Evolutionary conservation across 176 grass and related monocot genomes (phyloP), one percentile per base, ranked within the genome.

Genomic region (Thinopyrum elongatum): DNA sequence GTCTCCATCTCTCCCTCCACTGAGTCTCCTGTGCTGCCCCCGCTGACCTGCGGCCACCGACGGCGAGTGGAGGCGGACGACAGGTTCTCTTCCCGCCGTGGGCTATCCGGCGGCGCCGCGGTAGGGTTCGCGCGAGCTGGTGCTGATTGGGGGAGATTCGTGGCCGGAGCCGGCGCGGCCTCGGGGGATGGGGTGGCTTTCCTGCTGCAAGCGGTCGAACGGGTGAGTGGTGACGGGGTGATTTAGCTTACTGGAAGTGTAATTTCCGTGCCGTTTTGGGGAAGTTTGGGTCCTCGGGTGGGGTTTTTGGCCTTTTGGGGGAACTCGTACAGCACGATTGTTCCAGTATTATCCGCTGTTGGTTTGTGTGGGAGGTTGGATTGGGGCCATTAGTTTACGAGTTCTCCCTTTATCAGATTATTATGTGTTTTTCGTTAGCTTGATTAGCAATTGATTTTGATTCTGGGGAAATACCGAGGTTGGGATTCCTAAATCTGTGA

Each of bases 171-270:
- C 23, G 1, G 23, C 58, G 29, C 67, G 59, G 60, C 8, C 0
- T 25, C 5, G 11, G 17, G 47, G 7, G 68, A 88, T 91, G 89
- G 70, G 85, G 76, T 80, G 69, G 81, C 36, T 78, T 8, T 91
- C 69, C 76, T 91, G 89, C 89, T 91, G 81, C 81, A 87, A 62
- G 81, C 11, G 81, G 29, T 14, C 81, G 6, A 70, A 81, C 61
- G 69, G 89, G 89, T 91, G 81, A 91, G 89, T 91, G 35, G 2
- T 29, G 12, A 8, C 3, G 7, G 6, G 28, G 2, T 13, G 51
- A 47, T 47, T 79, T 57, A 19, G 2, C 6, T 7, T 7, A 4
- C 22, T 17, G 0, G 6, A 47, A 41, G n/a, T 34, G 73, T 27
- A 17, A 14, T 72, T 6, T 39, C 30, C 10, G 2, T 30, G 63